Base-by-base conservation (phyloP, 805 yeast species). In the Wickerhamomyces ciferrii region DNA sequence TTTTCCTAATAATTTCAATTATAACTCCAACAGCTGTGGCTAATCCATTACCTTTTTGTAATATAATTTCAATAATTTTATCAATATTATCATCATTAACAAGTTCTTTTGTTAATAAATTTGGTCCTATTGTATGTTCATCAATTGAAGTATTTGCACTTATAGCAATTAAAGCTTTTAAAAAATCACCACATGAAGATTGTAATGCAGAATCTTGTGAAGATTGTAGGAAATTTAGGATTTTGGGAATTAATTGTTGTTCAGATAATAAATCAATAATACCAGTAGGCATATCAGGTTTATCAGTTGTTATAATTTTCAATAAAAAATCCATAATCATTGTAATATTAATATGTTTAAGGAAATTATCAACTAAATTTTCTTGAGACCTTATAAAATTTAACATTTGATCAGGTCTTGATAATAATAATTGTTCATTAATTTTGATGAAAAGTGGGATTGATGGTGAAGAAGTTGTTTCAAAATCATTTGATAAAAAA, bases 1-100 rank as follows among this genome's bases (percentile, higher is more conserved):
- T 94, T 60, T 94, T 94, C 56, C 99, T 77, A 49, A 94, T 94
- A 39, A 94, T 76, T 64, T 94, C 99, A 52, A 94, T 92, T 14
- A 94, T 81, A 19, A 94, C 87, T 5, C 97, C 91, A 11, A 94
- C 97, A 43, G 95, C 91, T 48, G 89, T 88, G 35, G 91, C 84
- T 44, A 94, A 71, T 0, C 97, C 96, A 44, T 84, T 80, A 21
- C 96, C 95, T 53, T 72, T 62, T 7, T 56, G 47, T 47, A 89
- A 71, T 74, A 94, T 91, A 47, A 87, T 82, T 32, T 78, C 66
- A 19, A 92, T 81, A 53, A 94, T 73, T 41, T 75, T 71, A 34
- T 76, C 69, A 21, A 88, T 74, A 42, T 82, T 76, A 19, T 75
- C 71, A 40, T 82, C 83, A 36, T 89, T 79, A 11, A 89, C 96